These are phyloP conservation scores for Pichia terricola DNA, from an alignment of 1,139 yeast species.

Conservation along the genomic window DNA sequence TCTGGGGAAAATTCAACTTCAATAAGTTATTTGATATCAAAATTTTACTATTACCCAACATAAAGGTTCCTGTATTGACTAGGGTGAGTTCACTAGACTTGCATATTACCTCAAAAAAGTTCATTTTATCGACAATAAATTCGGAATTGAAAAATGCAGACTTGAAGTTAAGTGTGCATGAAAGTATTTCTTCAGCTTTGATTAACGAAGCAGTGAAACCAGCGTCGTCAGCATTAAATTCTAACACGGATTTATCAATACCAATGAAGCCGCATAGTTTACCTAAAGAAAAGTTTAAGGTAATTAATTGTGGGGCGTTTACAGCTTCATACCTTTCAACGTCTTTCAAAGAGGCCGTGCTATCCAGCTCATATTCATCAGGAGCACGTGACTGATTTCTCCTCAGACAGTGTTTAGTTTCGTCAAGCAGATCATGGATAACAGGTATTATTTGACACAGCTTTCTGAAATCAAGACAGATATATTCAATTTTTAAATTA, in stretches of 20 bases:
- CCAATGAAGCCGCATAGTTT: slow-evolving; percentile 15
- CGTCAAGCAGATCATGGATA: background rate
- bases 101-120: slow-evolving; percentile 11
- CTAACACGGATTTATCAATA: slow-evolving; percentile 14
- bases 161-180: slow-evolving; percentile 15
- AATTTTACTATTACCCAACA: slow-evolving; percentile 16
- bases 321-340: slow-evolving; percentile 6
- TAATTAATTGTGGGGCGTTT: slow-evolving; percentile 11
- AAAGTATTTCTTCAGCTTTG: slow-evolving; percentile 11
- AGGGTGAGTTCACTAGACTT: slow-evolving; percentile 14
- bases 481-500: slow-evolving; percentile 12
- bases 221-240: slow-evolving; percentile 13
- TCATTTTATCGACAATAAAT: slow-evolving; percentile 7
- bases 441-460: slow-evolving; percentile 5
- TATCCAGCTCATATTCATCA: slow-evolving; percentile 7
- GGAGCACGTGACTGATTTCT: background rate
- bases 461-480: slow-evolving; percentile 11
- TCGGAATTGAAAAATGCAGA: slow-evolving; percentile 8
- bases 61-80: slow-evolving; percentile 16
- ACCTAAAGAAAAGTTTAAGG: slow-evolving; percentile 14
- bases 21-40: slow-evolving; percentile 11
- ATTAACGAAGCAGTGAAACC: slow-evolving; percentile 13
- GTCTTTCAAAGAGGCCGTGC: slow-evolving; percentile 9
- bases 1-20: slow-evolving; percentile 13
- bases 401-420: background rate